A percentile compares a stretch with the other conserved stretches of the same genome.
phyloP scores from a whole-genome alignment of 768 basidiomycete genomes.

The Rhodotorula paludigena region DNA sequence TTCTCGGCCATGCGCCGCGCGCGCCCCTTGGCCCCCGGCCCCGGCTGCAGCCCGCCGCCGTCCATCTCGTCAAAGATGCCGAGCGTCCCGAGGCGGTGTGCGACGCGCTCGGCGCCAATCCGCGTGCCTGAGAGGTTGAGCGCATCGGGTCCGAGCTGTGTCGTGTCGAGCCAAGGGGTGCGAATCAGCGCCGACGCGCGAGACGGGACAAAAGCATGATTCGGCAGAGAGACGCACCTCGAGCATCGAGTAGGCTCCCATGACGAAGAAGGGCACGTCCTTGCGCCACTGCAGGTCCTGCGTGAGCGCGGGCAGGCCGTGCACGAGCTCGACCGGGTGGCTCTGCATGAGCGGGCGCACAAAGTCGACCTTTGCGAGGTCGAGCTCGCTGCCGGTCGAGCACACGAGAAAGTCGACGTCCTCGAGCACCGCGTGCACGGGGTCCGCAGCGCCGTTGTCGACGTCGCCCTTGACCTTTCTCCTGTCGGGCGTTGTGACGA shows the following conservation, averaged over 20 bases:
- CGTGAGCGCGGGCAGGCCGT: slow-evolving; percentile 35
- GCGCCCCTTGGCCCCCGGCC: neutral
- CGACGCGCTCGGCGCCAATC: slow-evolving; percentile 32
- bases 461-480: neutral
- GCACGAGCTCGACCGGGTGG: slow-evolving; percentile 32
- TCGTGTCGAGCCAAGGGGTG: neutral
- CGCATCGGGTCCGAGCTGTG: slow-evolving; percentile 34
- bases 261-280: slow-evolving; percentile 26
- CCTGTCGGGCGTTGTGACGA: slow-evolving; percentile 5
- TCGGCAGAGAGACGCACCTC: slow-evolving; percentile 23
- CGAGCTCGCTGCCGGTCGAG: slow-evolving; percentile 35
- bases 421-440: neutral
- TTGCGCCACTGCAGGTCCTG: slow-evolving; percentile 32
- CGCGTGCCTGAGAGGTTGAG: slow-evolving; percentile 33
- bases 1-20: slow-evolving; percentile 16
- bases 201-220: neutral
- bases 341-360: slow-evolving; percentile 19
- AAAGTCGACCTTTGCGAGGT: slow-evolving; percentile 23
- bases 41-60: neutral
- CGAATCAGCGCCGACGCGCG: neutral
- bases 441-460: neutral
- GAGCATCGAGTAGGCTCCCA: slow-evolving; percentile 36
- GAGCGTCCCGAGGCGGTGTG: slow-evolving; percentile 17
- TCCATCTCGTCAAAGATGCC: slow-evolving; percentile 10
- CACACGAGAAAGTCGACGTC: slow-evolving; percentile 29